Percentiles rank a stretch among this genome's conserved stretches.
phyloP scores from a whole-genome alignment of 805 yeast species.

The Scheffersomyces ergatensis region DNA sequence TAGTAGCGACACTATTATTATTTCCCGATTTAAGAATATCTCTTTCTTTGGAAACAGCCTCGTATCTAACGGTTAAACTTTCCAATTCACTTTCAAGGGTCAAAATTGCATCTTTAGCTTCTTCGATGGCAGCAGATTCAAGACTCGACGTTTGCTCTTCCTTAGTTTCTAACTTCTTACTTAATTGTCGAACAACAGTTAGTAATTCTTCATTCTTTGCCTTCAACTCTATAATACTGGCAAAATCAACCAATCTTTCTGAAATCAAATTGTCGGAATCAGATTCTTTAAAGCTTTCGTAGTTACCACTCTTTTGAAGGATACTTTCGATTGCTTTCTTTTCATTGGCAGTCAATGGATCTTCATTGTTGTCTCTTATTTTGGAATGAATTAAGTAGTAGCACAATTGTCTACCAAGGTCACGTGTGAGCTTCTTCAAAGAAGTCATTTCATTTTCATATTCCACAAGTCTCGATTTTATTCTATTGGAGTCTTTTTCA shows the following conservation, averaged over 20 bases:
- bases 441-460: conserved; percentile 45
- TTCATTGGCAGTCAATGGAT: conserved; percentile 65
- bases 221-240: conserved; percentile 64
- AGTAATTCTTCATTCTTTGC: conserved; percentile 72
- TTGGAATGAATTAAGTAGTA: conserved; percentile 65
- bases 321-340: conserved; percentile 60
- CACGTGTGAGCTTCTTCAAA: conserved; percentile 58
- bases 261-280: conserved; percentile 75
- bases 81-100: conserved; percentile 60
- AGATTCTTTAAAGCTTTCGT: conserved; percentile 32
- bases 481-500: conserved; percentile 35
- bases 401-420: conserved; percentile 82
- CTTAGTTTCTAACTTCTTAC: conserved; percentile 63
- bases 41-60: conserved; percentile 60
- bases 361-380: conserved; percentile 52
- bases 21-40: conserved; percentile 53
- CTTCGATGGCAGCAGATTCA: conserved; percentile 51
- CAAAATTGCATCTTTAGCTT: conserved; percentile 67
- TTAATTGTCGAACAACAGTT: conserved; percentile 66
- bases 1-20: conserved; percentile 1
- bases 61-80: conserved; percentile 48
- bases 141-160: conserved; percentile 45
- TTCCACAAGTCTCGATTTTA: conserved; percentile 35
- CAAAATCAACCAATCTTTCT: conserved; percentile 71
- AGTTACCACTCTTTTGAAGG: conserved; percentile 35